Evolutionary conservation across 768 basidiomycete species (phyloP), one percentile per base, ranked within the genome.

Genomic region (Tylopilus plumbeoviolaceoides): DNA sequence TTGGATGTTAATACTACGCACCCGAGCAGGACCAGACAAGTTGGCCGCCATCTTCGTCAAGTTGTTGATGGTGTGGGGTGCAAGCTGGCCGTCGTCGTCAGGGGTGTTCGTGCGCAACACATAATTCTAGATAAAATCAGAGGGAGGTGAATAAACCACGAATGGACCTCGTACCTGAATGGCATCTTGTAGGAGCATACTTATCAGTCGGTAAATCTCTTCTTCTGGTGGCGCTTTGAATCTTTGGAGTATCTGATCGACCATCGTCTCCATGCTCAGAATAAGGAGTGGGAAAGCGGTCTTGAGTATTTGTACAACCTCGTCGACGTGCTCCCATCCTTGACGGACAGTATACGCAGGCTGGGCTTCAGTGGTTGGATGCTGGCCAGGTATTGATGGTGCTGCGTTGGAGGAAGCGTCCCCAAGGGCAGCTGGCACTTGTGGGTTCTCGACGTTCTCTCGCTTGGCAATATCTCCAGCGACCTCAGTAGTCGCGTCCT

Each of bases 281-380:
- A 95, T 91, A 33, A 99, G 79, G 7, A 99, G 78, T 0, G 97
- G 97, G 77, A 95, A 97, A 0, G 91, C 87, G 0, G 95, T 97
- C 73, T 99, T 98, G 62, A 98, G 77, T 35, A 91, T 85, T 65
- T 94, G 88, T 39, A 94, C 82, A 52, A 98, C 83, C 64, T 98
- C 97, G 20, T 99, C 97, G 7, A 97, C 84, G 61, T 89, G 80
- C 49, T 98, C 95, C 80, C 84, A 91, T 25, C 91, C 83, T 60
- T 89, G 88, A 30, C 85, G 81, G 44, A 78, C 73, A 46, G 66
- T 69, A 53, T 61, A 69, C 28, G 51, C 53, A 44, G 60, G 55
- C 67, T 67, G 59, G 15, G 54, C 45, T n/a, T 64, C 63, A 27
- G 59, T 40, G 15, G 48, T 9, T 10, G 59, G 27, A 43, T 62